These are phyloP conservation scores for Toxicodendron radicans DNA, from an alignment of 345 rosid species.

Conservation along the genomic window DNA sequence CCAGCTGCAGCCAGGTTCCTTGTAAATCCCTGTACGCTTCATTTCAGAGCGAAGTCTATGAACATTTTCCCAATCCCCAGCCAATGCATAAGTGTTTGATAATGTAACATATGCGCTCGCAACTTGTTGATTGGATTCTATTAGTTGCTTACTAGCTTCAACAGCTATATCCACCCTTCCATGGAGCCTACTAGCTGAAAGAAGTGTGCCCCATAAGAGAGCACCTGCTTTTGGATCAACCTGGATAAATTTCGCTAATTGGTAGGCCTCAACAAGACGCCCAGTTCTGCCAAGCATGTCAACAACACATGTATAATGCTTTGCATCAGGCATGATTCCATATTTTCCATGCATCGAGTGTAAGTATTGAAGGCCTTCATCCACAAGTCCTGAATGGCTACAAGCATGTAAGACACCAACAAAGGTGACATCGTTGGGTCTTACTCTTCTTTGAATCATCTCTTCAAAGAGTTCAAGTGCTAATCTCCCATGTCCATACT, in stretches of 20 bases:
- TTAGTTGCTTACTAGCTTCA: constrained; percentile 56
- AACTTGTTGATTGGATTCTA: constrained; percentile 57
- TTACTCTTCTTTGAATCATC: constrained; percentile 56
- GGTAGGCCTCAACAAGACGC: constrained; percentile 66
- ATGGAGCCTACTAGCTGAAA: constrained; percentile 70
- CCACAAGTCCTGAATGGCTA: constrained; percentile 75
- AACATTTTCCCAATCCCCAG: constrained; percentile 69
- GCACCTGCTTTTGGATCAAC: constrained; percentile 50
- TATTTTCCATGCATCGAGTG: constrained; percentile 49
- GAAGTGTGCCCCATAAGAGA: constrained; percentile 73
- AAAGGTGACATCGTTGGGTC: constrained; percentile 71
- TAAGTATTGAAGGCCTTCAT: constrained; percentile 57
- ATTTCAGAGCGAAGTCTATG: constrained; percentile 54
- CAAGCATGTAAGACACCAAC: constrained; percentile 75
- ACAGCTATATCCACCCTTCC: constrained; percentile 70
- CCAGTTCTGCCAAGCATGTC: constrained; percentile 84
- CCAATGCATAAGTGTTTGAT: constrained; percentile 58
- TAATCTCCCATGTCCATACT: constrained; percentile 53
- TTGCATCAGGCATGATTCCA: constrained; percentile 53
- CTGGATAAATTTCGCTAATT: constrained; percentile 49
- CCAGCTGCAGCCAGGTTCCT: constrained; percentile 87
- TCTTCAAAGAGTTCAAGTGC: constrained; percentile 47
- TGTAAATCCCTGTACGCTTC: constrained; percentile 57
- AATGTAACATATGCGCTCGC: constrained; percentile 64
- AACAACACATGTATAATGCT: constrained; percentile 73